Percentiles rank a stretch among this genome's conserved stretches.
phyloP scores from a whole-genome alignment of 345 rosid species.

The Salix purpurea region DNA sequence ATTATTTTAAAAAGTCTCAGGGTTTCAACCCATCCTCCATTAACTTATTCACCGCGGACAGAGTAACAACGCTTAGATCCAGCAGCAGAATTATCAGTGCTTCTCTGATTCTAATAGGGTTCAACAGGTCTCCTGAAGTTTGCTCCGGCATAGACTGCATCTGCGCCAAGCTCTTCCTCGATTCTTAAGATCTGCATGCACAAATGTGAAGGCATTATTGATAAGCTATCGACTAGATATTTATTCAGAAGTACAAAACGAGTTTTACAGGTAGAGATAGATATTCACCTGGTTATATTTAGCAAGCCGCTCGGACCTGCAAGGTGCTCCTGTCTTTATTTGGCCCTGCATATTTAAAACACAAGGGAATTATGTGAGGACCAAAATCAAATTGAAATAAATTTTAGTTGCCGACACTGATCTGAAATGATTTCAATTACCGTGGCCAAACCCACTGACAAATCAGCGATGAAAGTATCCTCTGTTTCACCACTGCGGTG shows the following conservation, averaged over 20 bases:
- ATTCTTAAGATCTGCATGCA: slow-evolving; percentile 68
- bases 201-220: not conserved
- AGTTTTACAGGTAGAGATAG: not conserved
- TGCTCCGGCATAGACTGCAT: slow-evolving; percentile 78
- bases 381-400: not conserved
- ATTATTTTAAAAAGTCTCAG: slow-evolving; percentile 14
- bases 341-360: slow-evolving; percentile 42
- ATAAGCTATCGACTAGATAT: not conserved
- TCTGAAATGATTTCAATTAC: slow-evolving; percentile 15
- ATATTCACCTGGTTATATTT: slow-evolving; percentile 62
- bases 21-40: not conserved
- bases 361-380: not conserved
- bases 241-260: not conserved
- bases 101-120: slow-evolving; percentile 53
- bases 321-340: slow-evolving; percentile 66
- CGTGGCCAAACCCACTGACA: slow-evolving; percentile 53
- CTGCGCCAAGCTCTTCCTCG: slow-evolving; percentile 88
- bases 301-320: slow-evolving; percentile 71
- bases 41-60: slow-evolving; percentile 17
- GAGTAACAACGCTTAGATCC: not conserved
- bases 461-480: slow-evolving; percentile 58
- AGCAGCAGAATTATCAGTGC: not conserved
- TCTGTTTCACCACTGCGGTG: slow-evolving; percentile 60
- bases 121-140: slow-evolving; percentile 82
- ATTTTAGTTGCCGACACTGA: not conserved